Conservation (phyloP, 805 yeast genomes). For the Jamesozyma piceae region DNA sequence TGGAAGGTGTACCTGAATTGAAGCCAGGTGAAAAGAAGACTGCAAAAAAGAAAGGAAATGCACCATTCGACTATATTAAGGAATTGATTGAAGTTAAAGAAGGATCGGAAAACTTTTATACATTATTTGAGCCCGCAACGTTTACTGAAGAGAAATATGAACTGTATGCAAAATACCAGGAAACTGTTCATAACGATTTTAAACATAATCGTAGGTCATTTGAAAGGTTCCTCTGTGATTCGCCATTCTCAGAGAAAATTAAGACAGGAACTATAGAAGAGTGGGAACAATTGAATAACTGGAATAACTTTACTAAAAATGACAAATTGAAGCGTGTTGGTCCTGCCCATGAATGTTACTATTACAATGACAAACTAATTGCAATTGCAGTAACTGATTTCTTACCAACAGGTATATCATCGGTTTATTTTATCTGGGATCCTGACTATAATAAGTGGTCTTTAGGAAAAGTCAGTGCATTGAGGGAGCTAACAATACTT, state of each 20-base stretch:
- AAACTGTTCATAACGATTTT: constrained; percentile 55
- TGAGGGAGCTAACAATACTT: constrained; percentile 55
- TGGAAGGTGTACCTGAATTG: background rate
- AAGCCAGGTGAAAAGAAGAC: background rate
- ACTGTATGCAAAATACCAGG: constrained; percentile 61
- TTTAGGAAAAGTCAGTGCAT: constrained; percentile 68
- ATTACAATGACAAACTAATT: constrained; percentile 48
- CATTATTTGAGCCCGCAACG: constrained; percentile 44
- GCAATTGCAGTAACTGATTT: constrained; percentile 75
- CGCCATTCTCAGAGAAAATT: constrained; percentile 42
- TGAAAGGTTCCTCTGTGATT: constrained; percentile 55
- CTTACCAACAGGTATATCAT: constrained; percentile 65
- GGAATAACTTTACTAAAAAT: constrained; percentile 26
- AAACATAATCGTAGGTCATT: constrained; percentile 44
- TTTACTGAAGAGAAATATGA: constrained; percentile 51
- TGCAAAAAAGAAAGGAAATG: constrained; percentile 4
- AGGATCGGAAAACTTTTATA: constrained; percentile 23
- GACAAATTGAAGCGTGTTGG: constrained; percentile 34
- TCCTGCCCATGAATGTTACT: constrained; percentile 74
- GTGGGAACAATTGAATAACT: constrained; percentile 28
- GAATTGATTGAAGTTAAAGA: constrained; percentile 35
- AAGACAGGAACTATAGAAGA: constrained; percentile 20
- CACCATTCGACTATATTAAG: constrained; percentile 23
- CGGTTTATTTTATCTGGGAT: constrained; percentile 84
- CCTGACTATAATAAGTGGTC: constrained; percentile 64